Base-by-base conservation (phyloP, 2,329 filamentous ascomycete genomes). In the Sclerotinia trifoliorum region DNA sequence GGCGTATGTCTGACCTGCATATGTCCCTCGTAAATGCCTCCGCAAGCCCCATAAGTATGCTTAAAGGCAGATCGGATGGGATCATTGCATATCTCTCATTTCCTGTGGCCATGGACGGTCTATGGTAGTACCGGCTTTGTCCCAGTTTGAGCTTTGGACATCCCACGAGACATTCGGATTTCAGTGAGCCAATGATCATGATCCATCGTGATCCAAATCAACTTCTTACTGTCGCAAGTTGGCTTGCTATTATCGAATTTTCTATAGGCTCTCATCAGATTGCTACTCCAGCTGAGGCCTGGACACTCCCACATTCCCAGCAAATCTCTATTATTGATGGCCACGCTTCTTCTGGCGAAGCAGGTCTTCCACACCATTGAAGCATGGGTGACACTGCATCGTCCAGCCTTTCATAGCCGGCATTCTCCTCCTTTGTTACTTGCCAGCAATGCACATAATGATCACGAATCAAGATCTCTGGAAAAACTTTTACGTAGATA, bases 1-100 rank as follows among this genome's bases (percentile, higher is more conserved):
- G 35, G 26, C 48, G 39, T 62, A 21, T 67, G 48, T 67, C 56
- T 67, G 56, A 62, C 65, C 60, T 67, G 65, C 65, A 67, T 63
- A 54, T 56, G 52, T 8, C 26, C 56, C 65, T 54, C 48, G 51
- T 54, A 63, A 67, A 67, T 60, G 13, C 29, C 21, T 19, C 35
- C 42, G n/a, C 39, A 48, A 67, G 51, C 60, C 56, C 44, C 26
- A 17, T 24, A 52, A 24, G 32, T 35, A 54, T 63, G 57, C 32
- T 46, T 66, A 39, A 49, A 35, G 39, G 35, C 26, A 35, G 32
- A 66, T 49, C 26, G 44, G n/a, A 62, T 67, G 49, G 21, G 48
- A 52, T 32, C 65, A 52, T 60, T 69, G 69, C 67, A 66, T 67
- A 51, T 69, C 69, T 62, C 69, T 69, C 62, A 60, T 46, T 51